phyloP scores from a whole-genome alignment of 495 filamentous ascomycete species.

The Durotheca rogersii region DNA sequence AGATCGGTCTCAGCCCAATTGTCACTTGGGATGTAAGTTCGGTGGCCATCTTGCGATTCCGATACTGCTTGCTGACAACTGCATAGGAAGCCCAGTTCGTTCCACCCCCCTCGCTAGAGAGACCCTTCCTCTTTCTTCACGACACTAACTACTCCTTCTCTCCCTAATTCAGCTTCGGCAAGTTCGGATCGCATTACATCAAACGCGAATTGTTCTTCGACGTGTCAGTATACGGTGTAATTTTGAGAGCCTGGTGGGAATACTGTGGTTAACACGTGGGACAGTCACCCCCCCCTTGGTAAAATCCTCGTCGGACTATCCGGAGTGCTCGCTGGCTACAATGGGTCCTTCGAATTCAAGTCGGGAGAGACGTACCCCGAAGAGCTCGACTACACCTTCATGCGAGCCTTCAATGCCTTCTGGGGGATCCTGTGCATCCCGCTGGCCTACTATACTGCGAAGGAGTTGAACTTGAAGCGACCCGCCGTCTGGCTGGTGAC shows the following conservation, averaged over 20 bases:
- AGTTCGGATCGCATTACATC: constrained; percentile 97
- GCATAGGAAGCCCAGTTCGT: constrained; percentile 38
- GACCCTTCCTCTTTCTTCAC: constrained; percentile 1
- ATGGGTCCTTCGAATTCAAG: constrained; percentile 99
- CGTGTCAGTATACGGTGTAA: constrained; percentile 59
- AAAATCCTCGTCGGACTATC: constrained; percentile 98
- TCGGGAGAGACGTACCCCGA: constrained; percentile 92
- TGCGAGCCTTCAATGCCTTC: constrained; percentile 94
- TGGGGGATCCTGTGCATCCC: constrained; percentile 93
- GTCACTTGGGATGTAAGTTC: constrained; percentile 94
- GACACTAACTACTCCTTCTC: constrained; percentile 34
- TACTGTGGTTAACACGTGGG: constrained; percentile 21
- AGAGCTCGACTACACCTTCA: constrained; percentile 96
- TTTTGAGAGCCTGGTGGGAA: constrained; percentile 5
- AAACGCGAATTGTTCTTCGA: constrained; percentile 99
- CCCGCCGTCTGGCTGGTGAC: constrained; percentile 92
- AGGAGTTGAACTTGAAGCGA: constrained; percentile 80
- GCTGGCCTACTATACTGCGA: constrained; percentile 91
- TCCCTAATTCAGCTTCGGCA: constrained; percentile 74
- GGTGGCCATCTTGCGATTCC: neutral
- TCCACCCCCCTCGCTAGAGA: constrained; percentile 17
- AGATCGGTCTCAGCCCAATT: constrained; percentile 91
- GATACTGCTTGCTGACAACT: constrained; percentile 19
- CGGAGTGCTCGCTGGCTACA: constrained; percentile 93
- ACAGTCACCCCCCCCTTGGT: constrained; percentile 80